Percentiles rank a stretch among this genome's conserved stretches.
These are phyloP conservation scores for Monilinia laxa DNA, from an alignment of 2,329 filamentous ascomycete genomes.

Conservation along the genomic window DNA sequence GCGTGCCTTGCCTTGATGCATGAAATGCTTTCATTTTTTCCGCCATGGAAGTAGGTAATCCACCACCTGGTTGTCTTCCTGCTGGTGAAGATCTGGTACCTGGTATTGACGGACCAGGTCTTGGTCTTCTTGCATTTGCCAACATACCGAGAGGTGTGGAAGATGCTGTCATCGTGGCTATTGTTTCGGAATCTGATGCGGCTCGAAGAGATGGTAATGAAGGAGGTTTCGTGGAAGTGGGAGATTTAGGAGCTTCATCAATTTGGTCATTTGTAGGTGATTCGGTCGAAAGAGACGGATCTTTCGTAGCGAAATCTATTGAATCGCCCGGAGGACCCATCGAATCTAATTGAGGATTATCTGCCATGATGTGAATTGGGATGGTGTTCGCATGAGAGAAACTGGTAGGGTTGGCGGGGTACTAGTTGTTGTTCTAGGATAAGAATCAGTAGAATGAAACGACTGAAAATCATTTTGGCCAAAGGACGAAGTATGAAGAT, in stretches of 20 bases:
- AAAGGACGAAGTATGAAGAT: background rate
- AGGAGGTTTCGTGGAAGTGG: slow-evolving; percentile 42
- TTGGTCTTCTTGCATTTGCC: slow-evolving; percentile 60
- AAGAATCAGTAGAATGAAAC: background rate
- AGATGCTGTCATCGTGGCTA: slow-evolving; percentile 67
- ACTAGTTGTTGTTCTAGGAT: slow-evolving; percentile 18
- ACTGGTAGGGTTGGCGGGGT: slow-evolving; percentile 27
- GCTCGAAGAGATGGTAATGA: slow-evolving; percentile 60
- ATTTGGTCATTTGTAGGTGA: slow-evolving; percentile 26
- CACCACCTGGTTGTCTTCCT: slow-evolving; percentile 46
- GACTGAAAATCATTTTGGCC: background rate
- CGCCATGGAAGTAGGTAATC: slow-evolving; percentile 62
- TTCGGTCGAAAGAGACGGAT: slow-evolving; percentile 15
- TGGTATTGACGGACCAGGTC: slow-evolving; percentile 20
- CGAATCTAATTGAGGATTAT: slow-evolving; percentile 6
- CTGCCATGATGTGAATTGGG: slow-evolving; percentile 2
- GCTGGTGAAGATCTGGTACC: slow-evolving; percentile 12
- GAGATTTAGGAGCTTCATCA: slow-evolving; percentile 25
- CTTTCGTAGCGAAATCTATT: slow-evolving; percentile 30
- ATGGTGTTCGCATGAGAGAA: slow-evolving; percentile 13
- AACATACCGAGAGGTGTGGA: slow-evolving; percentile 81
- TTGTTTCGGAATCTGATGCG: slow-evolving; percentile 55
- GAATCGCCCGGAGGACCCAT: slow-evolving; percentile 29
- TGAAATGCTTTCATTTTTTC: slow-evolving; percentile 71
- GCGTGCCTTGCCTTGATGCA: slow-evolving; percentile 58